Evolutionary conservation across 192 early-diverging fungal genomes (phyloP).

Genomic region (Entomortierella beljakovae): DNA sequence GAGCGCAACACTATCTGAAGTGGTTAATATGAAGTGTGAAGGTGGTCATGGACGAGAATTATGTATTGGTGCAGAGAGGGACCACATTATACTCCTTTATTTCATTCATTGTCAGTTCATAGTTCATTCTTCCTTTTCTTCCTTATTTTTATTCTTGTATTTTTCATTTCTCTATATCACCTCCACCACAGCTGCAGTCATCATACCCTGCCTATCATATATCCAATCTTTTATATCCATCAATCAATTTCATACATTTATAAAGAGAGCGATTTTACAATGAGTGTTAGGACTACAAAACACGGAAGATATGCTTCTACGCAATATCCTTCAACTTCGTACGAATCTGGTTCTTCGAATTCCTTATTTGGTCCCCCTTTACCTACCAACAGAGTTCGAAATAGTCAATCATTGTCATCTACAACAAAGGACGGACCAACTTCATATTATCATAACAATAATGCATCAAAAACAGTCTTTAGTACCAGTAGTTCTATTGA

Average conservation of each 20-base stretch:
- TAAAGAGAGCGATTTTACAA: background rate
- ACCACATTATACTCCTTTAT: background rate
- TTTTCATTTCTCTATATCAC: background rate
- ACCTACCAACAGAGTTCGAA: conserved; percentile 14
- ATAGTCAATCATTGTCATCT: background rate
- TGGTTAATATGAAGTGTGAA: background rate
- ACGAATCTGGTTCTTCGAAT: conserved; percentile 14
- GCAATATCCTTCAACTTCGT: conserved; percentile 14
- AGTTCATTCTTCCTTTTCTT: conserved; percentile 12
- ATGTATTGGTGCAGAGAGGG: conserved; percentile 15
- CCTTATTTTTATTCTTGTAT: background rate
- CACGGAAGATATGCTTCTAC: conserved; percentile 25
- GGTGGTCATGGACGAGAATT: background rate
- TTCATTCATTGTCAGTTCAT: background rate
- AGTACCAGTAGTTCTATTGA: conserved; percentile 26
- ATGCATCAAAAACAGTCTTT: conserved; percentile 11
- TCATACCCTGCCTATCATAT: background rate
- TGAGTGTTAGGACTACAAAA: conserved; percentile 30
- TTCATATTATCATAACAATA: background rate
- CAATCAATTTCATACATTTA: too few species aligned
- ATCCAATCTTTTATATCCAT: background rate
- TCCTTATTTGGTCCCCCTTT: conserved; percentile 28
- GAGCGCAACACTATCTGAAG: background rate
- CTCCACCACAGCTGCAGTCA: background rate
- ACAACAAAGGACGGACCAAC: background rate